Conservation (phyloP, 495 filamentous ascomycete species). For the Astrocystis sublimbata region DNA sequence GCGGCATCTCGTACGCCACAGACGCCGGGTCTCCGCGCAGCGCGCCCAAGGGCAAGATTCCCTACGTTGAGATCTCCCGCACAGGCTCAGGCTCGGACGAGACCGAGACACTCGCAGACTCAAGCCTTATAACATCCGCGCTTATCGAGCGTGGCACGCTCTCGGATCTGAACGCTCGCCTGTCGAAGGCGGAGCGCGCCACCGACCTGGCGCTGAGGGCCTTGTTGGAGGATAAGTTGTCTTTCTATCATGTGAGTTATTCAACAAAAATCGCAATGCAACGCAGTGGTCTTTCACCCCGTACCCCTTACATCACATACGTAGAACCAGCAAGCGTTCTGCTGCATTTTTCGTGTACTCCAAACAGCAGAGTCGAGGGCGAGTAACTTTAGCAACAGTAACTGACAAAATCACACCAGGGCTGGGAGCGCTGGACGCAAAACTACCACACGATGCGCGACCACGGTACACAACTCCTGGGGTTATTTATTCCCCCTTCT, state of each 20-base stretch:
- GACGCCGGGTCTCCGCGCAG: conserved; percentile 43
- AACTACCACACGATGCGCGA: conserved; percentile 65
- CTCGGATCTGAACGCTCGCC: conserved; percentile 47
- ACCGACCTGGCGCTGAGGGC: conserved; percentile 55
- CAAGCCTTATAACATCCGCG: conserved; percentile 52
- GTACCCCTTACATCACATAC: too few relatives aligned
- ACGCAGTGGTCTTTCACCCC: too few relatives aligned
- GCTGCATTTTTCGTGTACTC: neutral
- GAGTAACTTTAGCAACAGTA: neutral
- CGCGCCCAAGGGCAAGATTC: conserved; percentile 62
- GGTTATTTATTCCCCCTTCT: too few relatives aligned
- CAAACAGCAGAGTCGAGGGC: neutral
- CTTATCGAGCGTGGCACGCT: conserved; percentile 45
- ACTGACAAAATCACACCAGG: conserved; percentile 17
- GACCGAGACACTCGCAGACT: conserved; percentile 42
- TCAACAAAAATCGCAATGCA: neutral
- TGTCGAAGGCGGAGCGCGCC: conserved; percentile 41
- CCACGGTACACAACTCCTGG: too few relatives aligned
- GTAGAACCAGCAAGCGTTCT: neutral
- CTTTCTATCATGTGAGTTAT: conserved; percentile 42
- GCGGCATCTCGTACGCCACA: conserved; percentile 45
- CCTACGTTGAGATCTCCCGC: conserved; percentile 48
- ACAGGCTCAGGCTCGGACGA: neutral
- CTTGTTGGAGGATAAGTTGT: conserved; percentile 62
- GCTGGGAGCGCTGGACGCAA: conserved; percentile 54